Evolutionary conservation across 352 stramenopile species (phyloP).

Genomic region (Pythium oligandrum): DNA sequence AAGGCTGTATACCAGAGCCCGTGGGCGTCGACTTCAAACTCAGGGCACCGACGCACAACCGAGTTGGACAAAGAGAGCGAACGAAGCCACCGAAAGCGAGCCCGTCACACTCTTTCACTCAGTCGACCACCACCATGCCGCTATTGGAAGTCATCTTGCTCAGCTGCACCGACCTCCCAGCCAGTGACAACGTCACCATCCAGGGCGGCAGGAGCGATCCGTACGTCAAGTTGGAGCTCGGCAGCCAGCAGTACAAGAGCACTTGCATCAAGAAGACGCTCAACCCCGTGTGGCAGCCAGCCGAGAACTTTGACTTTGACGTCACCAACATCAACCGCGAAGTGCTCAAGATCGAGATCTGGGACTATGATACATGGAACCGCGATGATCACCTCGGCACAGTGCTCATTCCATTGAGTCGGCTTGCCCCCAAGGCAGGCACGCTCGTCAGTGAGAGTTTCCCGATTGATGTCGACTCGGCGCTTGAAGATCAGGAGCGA

Average conservation of each 20-base stretch:
- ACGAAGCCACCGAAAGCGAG: no score
- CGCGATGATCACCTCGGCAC: constrained; percentile 54
- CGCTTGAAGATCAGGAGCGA: constrained; percentile 7
- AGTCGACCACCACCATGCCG: constrained; percentile 31
- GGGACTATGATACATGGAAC: constrained; percentile 69
- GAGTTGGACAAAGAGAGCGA: no score
- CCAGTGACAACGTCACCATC: constrained; percentile 50
- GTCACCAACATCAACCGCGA: constrained; percentile 33
- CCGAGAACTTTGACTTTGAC: constrained; percentile 71
- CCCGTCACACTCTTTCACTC: no score
- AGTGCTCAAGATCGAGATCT: constrained; percentile 50
- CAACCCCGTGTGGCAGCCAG: constrained; percentile 67
- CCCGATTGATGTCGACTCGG: constrained; percentile 12
- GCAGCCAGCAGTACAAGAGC: constrained; percentile 42
- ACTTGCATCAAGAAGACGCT: constrained; percentile 42
- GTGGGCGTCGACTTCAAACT: no score
- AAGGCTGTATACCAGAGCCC: no score
- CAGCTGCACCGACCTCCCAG: constrained; percentile 54
- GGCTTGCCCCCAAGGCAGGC: constrained; percentile 45
- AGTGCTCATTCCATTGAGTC: constrained; percentile 40
- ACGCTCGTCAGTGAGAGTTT: constrained; percentile 22
- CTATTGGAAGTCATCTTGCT: constrained; percentile 65
- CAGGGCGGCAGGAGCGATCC: constrained; percentile 59
- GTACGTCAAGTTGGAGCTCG: constrained; percentile 61
- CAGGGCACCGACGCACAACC: no score